Percentiles rank a stretch among this genome's conserved stretches.
These are phyloP conservation scores for Trametes cingulata DNA, from an alignment of 768 basidiomycete species.

Conservation along the genomic window DNA sequence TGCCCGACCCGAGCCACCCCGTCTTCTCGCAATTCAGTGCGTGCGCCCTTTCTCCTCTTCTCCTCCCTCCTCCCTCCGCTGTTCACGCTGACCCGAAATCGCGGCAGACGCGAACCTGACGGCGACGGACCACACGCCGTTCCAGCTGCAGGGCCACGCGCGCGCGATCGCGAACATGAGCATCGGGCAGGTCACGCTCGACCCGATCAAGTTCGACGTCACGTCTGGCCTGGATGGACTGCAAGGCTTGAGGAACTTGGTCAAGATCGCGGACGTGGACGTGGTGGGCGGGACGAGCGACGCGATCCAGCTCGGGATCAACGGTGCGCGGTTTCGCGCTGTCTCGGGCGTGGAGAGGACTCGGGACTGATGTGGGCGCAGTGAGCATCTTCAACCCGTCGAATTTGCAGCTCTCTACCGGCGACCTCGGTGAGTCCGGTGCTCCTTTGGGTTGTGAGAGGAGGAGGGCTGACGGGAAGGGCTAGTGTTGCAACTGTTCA, in stretches of 20 bases:
- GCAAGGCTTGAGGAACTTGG: conserved; percentile 57
- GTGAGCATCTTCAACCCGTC: conserved; percentile 64
- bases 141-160: conserved; percentile 61
- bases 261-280: conserved; percentile 59
- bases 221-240: conserved; percentile 60
- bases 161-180: conserved; percentile 59
- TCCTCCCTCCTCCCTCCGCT: not conserved
- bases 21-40: conserved; percentile 62
- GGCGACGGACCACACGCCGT: conserved; percentile 45
- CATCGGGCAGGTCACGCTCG: conserved; percentile 66
- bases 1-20: conserved; percentile 48
- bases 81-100: no score
- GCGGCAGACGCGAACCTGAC: conserved; percentile 64
- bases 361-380: conserved; percentile 38
- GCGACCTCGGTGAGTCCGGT: conserved; percentile 58
- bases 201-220: conserved; percentile 73
- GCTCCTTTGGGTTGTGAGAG: not conserved
- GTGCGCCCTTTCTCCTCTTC: conserved; percentile 32
- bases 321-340: conserved; percentile 39
- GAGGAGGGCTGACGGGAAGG: not conserved
- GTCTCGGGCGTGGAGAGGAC: not conserved
- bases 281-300: conserved; percentile 63
- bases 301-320: conserved; percentile 59
- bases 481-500: conserved; percentile 56
- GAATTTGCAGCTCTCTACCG: conserved; percentile 58